Conservation (phyloP, 1,284 basidiomycete genomes). For the Xerocomus minutiporus region DNA sequence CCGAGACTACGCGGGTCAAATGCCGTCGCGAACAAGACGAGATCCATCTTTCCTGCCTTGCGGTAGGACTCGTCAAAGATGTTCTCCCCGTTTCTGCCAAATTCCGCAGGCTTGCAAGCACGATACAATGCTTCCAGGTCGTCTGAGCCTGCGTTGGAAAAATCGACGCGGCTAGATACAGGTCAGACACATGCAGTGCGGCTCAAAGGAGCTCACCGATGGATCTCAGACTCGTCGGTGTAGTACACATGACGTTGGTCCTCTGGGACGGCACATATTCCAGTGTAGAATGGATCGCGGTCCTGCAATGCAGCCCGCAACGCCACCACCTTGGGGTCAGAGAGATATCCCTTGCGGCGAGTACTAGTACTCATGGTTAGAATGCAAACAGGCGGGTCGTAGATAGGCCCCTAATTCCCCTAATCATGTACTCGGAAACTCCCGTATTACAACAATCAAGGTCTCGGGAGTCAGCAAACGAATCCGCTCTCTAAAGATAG, state of each 20-base stretch:
- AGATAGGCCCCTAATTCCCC: no score
- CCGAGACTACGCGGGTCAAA: conserved; percentile 23
- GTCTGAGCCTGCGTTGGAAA: not conserved
- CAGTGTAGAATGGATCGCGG: conserved; percentile 1
- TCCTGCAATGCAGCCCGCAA: not conserved
- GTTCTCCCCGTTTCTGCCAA: conserved; percentile 5
- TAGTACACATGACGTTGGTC: conserved; percentile 11
- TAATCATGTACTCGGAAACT: no score
- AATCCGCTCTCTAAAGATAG: no score
- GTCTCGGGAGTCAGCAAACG: no score
- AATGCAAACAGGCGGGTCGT: not conserved
- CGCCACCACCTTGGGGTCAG: not conserved
- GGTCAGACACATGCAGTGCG: not conserved
- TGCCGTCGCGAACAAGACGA: conserved; percentile 22
- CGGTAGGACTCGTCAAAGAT: conserved; percentile 24
- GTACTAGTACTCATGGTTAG: not conserved
- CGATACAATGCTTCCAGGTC: conserved; percentile 6
- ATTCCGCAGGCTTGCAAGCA: conserved; percentile 13
- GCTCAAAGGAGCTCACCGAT: conserved; percentile 1
- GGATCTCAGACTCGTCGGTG: not conserved
- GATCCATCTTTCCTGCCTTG: conserved; percentile 35
- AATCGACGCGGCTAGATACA: conserved; percentile 6
- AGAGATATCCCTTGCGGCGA: not conserved
- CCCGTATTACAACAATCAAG: no score
- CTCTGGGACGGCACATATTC: conserved; percentile 6